Base-by-base conservation (phyloP, 441 rosid genomes). In the Pelargonium cotyledonis region DNA sequence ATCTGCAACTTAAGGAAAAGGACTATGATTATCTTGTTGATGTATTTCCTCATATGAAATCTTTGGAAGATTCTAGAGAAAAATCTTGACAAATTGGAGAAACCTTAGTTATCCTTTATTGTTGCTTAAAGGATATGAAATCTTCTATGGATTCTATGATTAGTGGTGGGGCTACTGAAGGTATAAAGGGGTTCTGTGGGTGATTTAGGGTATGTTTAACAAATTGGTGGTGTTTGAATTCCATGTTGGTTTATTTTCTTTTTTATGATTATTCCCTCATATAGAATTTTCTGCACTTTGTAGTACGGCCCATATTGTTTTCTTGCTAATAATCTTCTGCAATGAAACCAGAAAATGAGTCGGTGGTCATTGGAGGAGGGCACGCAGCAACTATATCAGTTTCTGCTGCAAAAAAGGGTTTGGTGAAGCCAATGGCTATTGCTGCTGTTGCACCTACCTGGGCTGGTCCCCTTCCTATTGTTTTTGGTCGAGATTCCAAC, bases 401-500 rank as follows among this genome's bases (percentile, higher is more conserved):
- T 65, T 87, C 89, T 79, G 95, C 95, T 31, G 80, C 88, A 0
- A 81, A 79, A 70, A 90, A 89, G 73, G 86, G 85, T 76, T 76
- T 89, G 83, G 86, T 88, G 70, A 89, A 89, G 78, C 90, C 96
- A 68, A 79, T 79, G 73, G 96, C 92, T 60, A 86, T 88, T 51
- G 95, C 95, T 68, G 95, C 92, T 8, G 88, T 90, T 66, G 97
- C 98, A 26, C 96, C 97, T 35, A 89, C 96, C 65, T 89, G 92
- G 95, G 94, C 92, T 72, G 96, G 97, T 61, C 97, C 96, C 63
- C 89, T 93, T 14, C 97, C 95, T 43, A 85, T 93, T 66, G 97
- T 93, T 38, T 93, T 90, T 76, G 97, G 95, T 63, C 88, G 96
- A 72, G 97, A 90, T 71, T 85, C 92, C 60, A 83, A 72, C 82